Evolutionary conservation across 2,329 filamentous ascomycete genomes (phyloP), one percentile per base, ranked within the genome.

Genomic region (Alternaria tenuissima): DNA sequence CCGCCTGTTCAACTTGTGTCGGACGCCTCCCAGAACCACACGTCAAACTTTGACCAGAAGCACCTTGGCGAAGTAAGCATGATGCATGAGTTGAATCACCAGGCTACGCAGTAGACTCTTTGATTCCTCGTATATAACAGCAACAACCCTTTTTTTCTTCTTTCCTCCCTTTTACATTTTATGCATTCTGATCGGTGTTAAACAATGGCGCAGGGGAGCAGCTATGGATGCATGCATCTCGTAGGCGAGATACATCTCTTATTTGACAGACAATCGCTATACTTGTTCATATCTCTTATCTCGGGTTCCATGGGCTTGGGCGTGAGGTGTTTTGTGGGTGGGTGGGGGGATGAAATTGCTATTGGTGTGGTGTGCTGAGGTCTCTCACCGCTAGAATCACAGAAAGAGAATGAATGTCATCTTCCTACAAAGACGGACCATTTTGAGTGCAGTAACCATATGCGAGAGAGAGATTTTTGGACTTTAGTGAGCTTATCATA

Each of bases 51-150:
- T 36, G 76, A 77, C 49, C 66, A 72, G 36, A 79, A 79, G 53
- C 75, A 77, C 42, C 69, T 76, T 42, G 73, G 72, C 11, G 72
- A 78, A 43, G 65, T 78, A 8, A 72, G 62, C 51, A 66, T 75
- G 68, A 55, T 74, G 18, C 68, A 73, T 53, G 60, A 59, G 5
- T 43, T 70, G n/a, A 62, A 54, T 24, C 71, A 74, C n/a, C 70
- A 76, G 52, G 59, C 70, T 59, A 76, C 73, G 5, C 76, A 76
- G 62, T 78, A 70, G 18, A 16, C 39, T 3, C 36, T 8, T 38
- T 48, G 12, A 5, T 24, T 52, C 51, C 20, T 24, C 38, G 3
- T 22, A 32, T 48, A 30, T 36, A 46, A 7, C 43, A 48, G 52
- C 16, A 49, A 22, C 18, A 48, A 36, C 32, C 11, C 20, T 24